These are phyloP conservation scores for Vaccinium darrowii DNA, from an alignment of 148 eudicot species.

Conservation along the genomic window DNA sequence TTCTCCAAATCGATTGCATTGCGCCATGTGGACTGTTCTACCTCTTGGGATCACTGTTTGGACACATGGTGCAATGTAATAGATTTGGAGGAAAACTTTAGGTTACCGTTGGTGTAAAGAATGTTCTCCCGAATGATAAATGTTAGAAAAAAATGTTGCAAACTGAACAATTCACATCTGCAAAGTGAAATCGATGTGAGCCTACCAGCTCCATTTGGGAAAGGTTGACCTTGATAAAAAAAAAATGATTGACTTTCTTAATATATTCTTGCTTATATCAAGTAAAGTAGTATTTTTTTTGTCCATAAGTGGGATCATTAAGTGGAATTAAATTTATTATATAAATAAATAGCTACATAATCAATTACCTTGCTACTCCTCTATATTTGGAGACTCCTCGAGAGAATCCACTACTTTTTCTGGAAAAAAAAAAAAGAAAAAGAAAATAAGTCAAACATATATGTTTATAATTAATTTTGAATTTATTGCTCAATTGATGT, in stretches of 20 bases:
- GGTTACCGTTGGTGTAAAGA: too few species aligned
- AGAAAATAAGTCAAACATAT: background rate
- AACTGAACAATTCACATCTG: background rate
- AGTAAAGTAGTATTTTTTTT: too few species aligned
- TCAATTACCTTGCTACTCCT: slow-evolving; percentile 90
- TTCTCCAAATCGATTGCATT: too few species aligned
- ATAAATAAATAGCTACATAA: background rate
- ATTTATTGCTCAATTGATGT: background rate
- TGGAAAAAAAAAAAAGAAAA: slow-evolving; percentile 26
- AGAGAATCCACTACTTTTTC: slow-evolving; percentile 90
- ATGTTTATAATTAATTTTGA: background rate
- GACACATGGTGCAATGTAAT: too few species aligned
- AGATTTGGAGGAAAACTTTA: too few species aligned
- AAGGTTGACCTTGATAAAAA: background rate
- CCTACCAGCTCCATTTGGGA: too few species aligned
- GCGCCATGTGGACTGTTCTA: too few species aligned
- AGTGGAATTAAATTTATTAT: too few species aligned
- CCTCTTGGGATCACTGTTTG: too few species aligned
- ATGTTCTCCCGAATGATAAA: background rate
- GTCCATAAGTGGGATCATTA: too few species aligned
- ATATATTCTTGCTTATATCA: background rate
- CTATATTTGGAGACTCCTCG: slow-evolving; percentile 90
- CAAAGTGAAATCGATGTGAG: background rate
- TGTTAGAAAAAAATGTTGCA: background rate
- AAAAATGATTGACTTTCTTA: background rate